Base-by-base conservation (phyloP, 2,329 filamentous ascomycete species). In the Endoconidiophora polonica region DNA sequence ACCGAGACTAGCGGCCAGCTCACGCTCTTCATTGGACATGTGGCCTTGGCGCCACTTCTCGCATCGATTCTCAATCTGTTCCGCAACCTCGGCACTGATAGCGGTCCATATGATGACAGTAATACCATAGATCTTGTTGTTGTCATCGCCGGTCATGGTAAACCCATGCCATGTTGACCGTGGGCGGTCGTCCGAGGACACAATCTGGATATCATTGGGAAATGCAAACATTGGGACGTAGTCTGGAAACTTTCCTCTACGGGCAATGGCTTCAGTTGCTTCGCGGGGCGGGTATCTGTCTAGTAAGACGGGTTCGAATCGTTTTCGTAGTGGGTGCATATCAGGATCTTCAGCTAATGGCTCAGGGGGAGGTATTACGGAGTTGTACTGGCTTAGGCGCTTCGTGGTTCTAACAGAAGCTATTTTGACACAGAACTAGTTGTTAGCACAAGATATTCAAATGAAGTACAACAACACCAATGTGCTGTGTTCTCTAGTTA, bases 211-310 rank as follows among this genome's bases (percentile, higher is more conserved):
- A 63, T 98, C 91, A 64, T 96, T 95, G 43, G 91, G 91, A 59
- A 96, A 98, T 49, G 91, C 88, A 65, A 98, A 98, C 91, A 98
- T 96, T 51, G 91, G 91, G 16, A 98, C 86, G 59, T 95, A 98
- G 61, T 98, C 91, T 1, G 91, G 91, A 60, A 98, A 96, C 52
- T 76, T 81, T 49, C 86, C 87, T 59, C 91, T 76, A 59, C 83
- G 75, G 57, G 84, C 77, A 47, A 83, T 65, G 57, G 95, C 88
- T 52, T 94, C 87, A 20, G 79, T 72, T 60, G 86, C 83, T 56
- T 78, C 76, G 61, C 86, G 86, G 14, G 86, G 82, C 5, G 91
- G 91, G 59, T 96, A 96, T 63, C 88, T 77, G 64, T 98, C 91
- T 26, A 98, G 76, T 20, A 98, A 70, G n/a, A 94, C 88, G 5